Evolutionary conservation across 495 filamentous ascomycete species (phyloP).

Genomic region (Hyaloscypha variabilis): DNA sequence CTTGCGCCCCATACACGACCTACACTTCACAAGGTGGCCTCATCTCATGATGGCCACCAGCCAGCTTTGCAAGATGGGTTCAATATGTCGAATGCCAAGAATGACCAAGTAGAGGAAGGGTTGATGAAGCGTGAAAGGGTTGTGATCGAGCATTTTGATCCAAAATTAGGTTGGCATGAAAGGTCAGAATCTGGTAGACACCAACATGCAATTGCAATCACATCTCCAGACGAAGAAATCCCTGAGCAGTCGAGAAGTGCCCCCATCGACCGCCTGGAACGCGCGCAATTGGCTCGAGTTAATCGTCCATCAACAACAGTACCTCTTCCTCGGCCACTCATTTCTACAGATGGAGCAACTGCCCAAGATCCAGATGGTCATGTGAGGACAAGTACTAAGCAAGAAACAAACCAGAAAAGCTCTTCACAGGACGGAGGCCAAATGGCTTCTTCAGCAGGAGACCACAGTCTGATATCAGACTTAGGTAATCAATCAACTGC

Average conservation of each 20-base stretch:
- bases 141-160: conserved; percentile 15
- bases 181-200: neutral
- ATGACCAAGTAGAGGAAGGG: neutral
- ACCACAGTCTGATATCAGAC: neutral
- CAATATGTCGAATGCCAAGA: neutral
- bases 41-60: neutral
- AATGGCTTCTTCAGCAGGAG: neutral
- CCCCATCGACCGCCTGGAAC: conserved; percentile 17
- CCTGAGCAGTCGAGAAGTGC: conserved; percentile 3
- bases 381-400: neutral
- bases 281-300: conserved; percentile 27
- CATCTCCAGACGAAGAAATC: neutral
- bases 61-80: neutral
- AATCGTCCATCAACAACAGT: conserved; percentile 16
- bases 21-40: neutral
- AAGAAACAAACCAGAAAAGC: neutral
- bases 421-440: neutral
- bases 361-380: neutral
- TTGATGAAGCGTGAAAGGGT: neutral
- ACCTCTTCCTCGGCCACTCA: neutral
- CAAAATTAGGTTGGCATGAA: conserved; percentile 10
- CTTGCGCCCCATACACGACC: neutral
- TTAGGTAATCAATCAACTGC: neutral
- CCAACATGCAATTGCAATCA: neutral
- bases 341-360: neutral